These are phyloP conservation scores for Microdochium nivale DNA, from an alignment of 2,329 filamentous ascomycete species.

Conservation along the genomic window DNA sequence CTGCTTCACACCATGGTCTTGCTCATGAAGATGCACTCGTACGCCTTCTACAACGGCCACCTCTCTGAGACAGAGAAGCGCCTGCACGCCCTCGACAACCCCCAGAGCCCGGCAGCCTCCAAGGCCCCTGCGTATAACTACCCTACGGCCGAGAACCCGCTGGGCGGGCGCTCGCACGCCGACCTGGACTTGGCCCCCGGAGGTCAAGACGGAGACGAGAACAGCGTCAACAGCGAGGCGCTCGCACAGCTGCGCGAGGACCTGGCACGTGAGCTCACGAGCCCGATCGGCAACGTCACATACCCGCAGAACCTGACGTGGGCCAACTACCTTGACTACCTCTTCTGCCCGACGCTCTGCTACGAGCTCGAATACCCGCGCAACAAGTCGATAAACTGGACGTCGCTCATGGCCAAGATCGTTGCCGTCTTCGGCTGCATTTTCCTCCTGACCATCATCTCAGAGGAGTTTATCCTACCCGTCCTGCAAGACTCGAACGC, in stretches of 20 bases:
- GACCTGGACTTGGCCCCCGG: constrained; percentile 12
- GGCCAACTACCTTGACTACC: constrained; percentile 75
- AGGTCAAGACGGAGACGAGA: constrained; percentile 21
- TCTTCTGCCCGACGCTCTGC: constrained; percentile 90
- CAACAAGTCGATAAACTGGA: constrained; percentile 65
- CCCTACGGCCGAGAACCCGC: constrained; percentile 50
- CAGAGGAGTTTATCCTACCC: constrained; percentile 91
- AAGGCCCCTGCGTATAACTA: constrained; percentile 69
- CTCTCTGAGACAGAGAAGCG: constrained; percentile 79
- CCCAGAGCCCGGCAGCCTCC: constrained; percentile 50
- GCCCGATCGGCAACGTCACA: constrained; percentile 78
- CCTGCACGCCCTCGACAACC: constrained; percentile 69
- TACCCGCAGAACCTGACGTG: constrained; percentile 85
- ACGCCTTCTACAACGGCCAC: constrained; percentile 96
- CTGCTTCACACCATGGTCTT: constrained; percentile 83
- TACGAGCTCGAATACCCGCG: constrained; percentile 97
- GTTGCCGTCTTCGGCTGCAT: constrained; percentile 92
- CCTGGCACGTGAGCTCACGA: constrained; percentile 83
- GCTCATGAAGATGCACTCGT: constrained; percentile 99
- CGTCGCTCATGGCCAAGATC: constrained; percentile 74
- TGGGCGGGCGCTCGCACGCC: constrained; percentile 21
- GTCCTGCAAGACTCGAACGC: constrained; percentile 65
- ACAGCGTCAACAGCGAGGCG: constrained; percentile 33
- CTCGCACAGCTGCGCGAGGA: constrained; percentile 71
- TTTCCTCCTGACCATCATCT: constrained; percentile 83